Conservation (phyloP, 257 asterid species). For the Solanum arcanum region DNA sequence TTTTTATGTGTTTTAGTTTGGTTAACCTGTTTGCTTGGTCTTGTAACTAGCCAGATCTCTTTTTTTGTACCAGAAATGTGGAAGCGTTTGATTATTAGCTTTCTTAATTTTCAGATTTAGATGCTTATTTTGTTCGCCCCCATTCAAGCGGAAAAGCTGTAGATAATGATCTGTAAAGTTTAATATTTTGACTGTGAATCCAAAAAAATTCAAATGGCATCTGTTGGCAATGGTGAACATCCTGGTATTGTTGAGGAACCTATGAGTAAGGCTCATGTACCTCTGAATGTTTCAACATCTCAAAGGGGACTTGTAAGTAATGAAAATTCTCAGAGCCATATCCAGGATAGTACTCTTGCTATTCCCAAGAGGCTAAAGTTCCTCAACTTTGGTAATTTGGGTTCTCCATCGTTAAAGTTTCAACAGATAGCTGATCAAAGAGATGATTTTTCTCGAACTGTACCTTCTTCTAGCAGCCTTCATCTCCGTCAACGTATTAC, state of each 20-base stretch:
- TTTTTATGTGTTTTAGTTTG: background rate
- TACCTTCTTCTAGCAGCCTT: constrained; percentile 63
- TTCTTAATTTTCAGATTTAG: background rate
- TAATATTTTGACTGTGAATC: background rate
- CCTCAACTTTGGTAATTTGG: constrained; percentile 43
- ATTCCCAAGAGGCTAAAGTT: constrained; percentile 30
- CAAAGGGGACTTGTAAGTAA: constrained; percentile 45
- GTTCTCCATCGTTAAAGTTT: constrained; percentile 55
- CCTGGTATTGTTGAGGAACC: constrained; percentile 33
- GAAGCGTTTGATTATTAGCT: background rate
- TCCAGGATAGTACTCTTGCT: constrained; percentile 11
- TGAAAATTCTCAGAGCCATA: constrained; percentile 16
- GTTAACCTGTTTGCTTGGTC: background rate
- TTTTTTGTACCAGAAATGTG: background rate
- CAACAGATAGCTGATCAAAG: constrained; percentile 51
- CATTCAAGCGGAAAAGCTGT: background rate
- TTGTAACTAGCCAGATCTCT: background rate
- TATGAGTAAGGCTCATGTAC: constrained; percentile 10
- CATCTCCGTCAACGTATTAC: constrained; percentile 64
- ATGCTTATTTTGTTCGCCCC: background rate
- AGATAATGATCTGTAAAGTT: background rate
- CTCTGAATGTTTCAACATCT: constrained; percentile 44
- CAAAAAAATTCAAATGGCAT: constrained; percentile 24
- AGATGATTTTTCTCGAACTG: constrained; percentile 65
- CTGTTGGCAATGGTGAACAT: constrained; percentile 29